Evolutionary conservation across 2,329 filamentous ascomycete genomes (phyloP).

Genomic region (Taxawa tesnikishii): DNA sequence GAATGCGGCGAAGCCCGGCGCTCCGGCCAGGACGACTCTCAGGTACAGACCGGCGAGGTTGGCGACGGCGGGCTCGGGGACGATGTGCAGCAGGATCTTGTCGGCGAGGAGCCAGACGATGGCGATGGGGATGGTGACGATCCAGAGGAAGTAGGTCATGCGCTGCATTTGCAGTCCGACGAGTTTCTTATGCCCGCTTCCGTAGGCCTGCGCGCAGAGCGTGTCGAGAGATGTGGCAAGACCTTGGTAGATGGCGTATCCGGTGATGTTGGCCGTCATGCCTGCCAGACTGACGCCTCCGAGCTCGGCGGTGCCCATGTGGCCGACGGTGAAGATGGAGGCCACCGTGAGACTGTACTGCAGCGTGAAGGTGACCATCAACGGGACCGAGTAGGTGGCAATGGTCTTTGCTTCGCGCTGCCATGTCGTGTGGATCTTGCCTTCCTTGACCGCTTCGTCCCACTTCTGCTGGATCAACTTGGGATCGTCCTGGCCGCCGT

Average conservation of each 20-base stretch:
- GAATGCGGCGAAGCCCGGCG: conserved; percentile 64
- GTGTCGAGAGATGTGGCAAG: conserved; percentile 83
- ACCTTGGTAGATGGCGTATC: conserved; percentile 37
- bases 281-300: conserved; percentile 32
- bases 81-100: conserved; percentile 47
- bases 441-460: conserved; percentile 71
- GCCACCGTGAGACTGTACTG: conserved; percentile 34
- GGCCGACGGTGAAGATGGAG: conserved; percentile 32
- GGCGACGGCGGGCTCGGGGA: conserved; percentile 59
- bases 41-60: conserved; percentile 60
- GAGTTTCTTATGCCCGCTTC: conserved; percentile 65
- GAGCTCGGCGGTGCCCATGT: conserved; percentile 32
- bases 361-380: conserved; percentile 32
- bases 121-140: conserved; percentile 59
- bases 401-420: conserved; percentile 77
- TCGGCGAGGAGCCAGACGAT: conserved; percentile 58
- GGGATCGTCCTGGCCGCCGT: conserved; percentile 32
- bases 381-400: conserved; percentile 29
- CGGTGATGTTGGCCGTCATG: conserved; percentile 34
- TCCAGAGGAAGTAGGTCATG: conserved; percentile 64
- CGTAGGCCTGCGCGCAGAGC: conserved; percentile 83
- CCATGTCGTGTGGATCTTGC: conserved; percentile 81
- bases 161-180: conserved; percentile 73
- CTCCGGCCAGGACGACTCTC: conserved; percentile 53
- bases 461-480: conserved; percentile 59